Evolutionary conservation across 192 early-diverging fungal genomes (phyloP), one percentile per base, ranked within the genome.

Genomic region (Backusella mclennaniae): DNA sequence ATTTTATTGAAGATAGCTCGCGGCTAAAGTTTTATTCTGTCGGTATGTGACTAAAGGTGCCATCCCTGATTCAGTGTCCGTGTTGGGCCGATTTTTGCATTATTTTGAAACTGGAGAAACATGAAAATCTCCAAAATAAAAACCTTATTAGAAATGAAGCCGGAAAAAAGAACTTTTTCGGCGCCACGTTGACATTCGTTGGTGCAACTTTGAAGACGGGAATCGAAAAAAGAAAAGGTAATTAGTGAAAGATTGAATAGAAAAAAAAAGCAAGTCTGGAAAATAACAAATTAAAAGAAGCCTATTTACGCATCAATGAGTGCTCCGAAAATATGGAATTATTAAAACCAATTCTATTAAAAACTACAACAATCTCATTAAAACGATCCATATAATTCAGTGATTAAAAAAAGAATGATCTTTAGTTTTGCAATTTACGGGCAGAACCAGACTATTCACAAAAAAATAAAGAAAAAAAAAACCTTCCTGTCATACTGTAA

Each of bases 21-120:
- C 56, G 56, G 56, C 56, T 63, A 63, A 63, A 63, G 26, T 63
- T 63, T 63, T 63, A 63, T 63, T 63, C 56, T 63, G 56, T 63
- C 56, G 56, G 56, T 29, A 63, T 26, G 12, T 29, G 12, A 63
- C 29, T 63, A 63, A 29, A 11, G 56, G 23, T 63, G 12, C 56
- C 56, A 63, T 63, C 8, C 4, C 56, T 63, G 23, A 63, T 63
- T 29, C 56, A 63, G 56, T 63, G 56, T 14, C 56, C 56, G 56
- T 63, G 56, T 63, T 63, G 12, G 26, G 23, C 56, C 56, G 56
- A 63, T 23, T 63, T 63, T 12, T 63, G 56, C 56, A 63, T 63
- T 63, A 29, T 63, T 29, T 14, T 63, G 56, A 63, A 63, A 63
- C 26, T 63, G 21, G 56, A 63, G 56, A 63, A 63, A 63, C 56